phyloP scores from a whole-genome alignment of 257 asterid species.

The Capsicum rhomboideum region DNA sequence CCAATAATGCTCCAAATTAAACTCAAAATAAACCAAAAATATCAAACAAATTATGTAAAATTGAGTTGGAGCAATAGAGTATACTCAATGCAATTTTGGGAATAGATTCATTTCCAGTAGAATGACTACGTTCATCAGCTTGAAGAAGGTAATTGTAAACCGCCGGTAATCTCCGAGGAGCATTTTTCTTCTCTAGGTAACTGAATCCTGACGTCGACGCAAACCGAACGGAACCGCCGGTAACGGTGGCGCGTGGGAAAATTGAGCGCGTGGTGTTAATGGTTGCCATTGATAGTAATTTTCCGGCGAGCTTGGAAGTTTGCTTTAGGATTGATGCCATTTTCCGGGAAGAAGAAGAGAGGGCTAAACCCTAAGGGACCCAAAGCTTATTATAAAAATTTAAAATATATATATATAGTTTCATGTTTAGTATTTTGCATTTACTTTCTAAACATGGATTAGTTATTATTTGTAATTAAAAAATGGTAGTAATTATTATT shows the following conservation, averaged over 20 bases:
- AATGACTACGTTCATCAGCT: not conserved
- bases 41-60: not conserved
- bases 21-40: not conserved
- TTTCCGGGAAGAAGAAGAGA: not conserved
- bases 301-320: not conserved
- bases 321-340: not conserved
- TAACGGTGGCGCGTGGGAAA: not conserved
- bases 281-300: not conserved
- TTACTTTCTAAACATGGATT: not conserved
- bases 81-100: conserved; percentile 8
- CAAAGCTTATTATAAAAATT: not conserved
- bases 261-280: not conserved
- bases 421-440: not conserved
- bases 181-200: conserved; percentile 5
- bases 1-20: not conserved
- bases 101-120: conserved; percentile 1
- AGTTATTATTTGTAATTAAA: no score
- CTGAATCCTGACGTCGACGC: not conserved
- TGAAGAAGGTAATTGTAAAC: conserved; percentile 6
- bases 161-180: conserved; percentile 3
- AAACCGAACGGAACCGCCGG: not conserved
- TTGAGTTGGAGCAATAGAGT: not conserved
- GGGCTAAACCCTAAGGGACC: not conserved
- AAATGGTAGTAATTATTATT: no score
- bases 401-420: not conserved